Evolutionary conservation across 1,284 basidiomycete species (phyloP), one percentile per base, ranked within the genome.

Genomic region (Flammula alnicola): DNA sequence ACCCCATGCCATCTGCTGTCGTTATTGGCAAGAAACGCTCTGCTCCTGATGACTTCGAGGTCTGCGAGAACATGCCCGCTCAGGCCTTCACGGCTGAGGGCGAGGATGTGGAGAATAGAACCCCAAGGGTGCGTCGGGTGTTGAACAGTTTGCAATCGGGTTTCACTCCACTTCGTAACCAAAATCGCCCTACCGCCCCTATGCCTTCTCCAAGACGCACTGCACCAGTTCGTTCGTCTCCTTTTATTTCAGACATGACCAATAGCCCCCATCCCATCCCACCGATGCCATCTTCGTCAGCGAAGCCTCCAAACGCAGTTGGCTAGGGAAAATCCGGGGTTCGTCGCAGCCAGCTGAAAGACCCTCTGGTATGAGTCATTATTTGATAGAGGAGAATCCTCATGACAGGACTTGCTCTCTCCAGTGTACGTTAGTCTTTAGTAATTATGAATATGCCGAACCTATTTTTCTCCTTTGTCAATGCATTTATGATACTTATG

Each of bases 41-140:
- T 25, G 81, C 80, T 22, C 87, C 88, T 2, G 88, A 88, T 47
- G 87, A 90, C 58, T 86, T 85, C 55, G 86, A 87, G 40, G 71
- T 45, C 25, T 67, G 77, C 50, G 79, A 74, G 47, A 65, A 69
- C 39, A 65, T 84, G 14, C 83, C 85, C 16, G 77, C 79, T 0
- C 82, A 84, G 61, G 81, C 75, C 1, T 83, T 84, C 61, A 85
- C 81, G 6, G 62, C 72, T 5, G 82, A 80, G 14, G 71, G 69
- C 44, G 66, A 70, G 46, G 68, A 72, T 30, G 61, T 57, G 19
- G 75, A 78, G 53, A 74, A 70, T 23, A 72, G 72, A 23, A 84
- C 82, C 1, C 83, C 83, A 22, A 79, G 80, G 42, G 73, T 77
- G 26, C 78, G 81, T 50, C 75, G 80, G 55, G 74, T 79, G 45